Evolutionary conservation across 2,329 filamentous ascomycete species (phyloP).

Genomic region (Fusarium heterosporum): DNA sequence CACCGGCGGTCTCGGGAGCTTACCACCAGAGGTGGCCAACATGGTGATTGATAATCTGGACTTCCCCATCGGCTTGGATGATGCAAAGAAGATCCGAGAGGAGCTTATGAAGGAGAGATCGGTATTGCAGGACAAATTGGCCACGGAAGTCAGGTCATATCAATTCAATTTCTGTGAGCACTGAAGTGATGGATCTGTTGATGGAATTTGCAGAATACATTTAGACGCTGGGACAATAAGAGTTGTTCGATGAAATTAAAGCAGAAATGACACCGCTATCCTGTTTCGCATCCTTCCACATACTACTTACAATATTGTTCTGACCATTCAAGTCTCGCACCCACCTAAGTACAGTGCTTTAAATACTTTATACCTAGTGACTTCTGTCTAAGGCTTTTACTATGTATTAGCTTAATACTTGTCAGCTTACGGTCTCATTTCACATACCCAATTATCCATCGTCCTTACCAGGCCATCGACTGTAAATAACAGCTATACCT

Average conservation of each 20-base stretch:
- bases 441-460: no score
- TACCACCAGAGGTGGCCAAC: slow-evolving; percentile 27
- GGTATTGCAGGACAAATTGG: not conserved
- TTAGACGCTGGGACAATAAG: not conserved
- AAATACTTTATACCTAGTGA: no score
- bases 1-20: slow-evolving; percentile 9
- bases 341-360: no score
- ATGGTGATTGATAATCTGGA: slow-evolving; percentile 33
- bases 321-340: no score
- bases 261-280: no score
- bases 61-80: slow-evolving; percentile 31
- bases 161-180: slow-evolving; percentile 40
- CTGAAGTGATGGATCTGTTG: not conserved
- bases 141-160: not conserved
- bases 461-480: no score
- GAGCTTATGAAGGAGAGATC: slow-evolving; percentile 34
- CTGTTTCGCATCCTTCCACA: no score
- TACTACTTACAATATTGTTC: no score
- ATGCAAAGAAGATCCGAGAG: slow-evolving; percentile 29
- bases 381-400: no score
- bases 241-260: not conserved
- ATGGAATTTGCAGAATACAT: not conserved
- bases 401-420: no score
- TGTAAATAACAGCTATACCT: no score
- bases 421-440: no score